Conservation (phyloP, 2,329 filamentous ascomycete species). For the Colletotrichum musicola region DNA sequence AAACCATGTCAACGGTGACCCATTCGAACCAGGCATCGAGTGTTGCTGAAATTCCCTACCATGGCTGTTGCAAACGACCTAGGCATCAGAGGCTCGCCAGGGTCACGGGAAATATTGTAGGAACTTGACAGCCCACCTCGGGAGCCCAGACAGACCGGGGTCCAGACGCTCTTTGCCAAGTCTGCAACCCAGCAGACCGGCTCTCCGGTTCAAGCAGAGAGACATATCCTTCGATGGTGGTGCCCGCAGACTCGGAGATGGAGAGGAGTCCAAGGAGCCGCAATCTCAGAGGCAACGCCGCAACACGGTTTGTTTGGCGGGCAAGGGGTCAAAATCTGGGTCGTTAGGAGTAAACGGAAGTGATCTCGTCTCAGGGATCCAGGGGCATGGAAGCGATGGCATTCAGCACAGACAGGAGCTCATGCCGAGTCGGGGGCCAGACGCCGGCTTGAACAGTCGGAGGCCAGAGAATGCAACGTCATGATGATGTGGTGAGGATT, state of each 20-base stretch:
- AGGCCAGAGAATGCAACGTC: conserved; percentile 1
- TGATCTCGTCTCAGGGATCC: neutral
- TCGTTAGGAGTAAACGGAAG: conserved; percentile 5
- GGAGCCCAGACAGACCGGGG: conserved; percentile 11
- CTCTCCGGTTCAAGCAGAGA: conserved; percentile 24
- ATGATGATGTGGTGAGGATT: conserved; percentile 5
- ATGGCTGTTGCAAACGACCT: neutral
- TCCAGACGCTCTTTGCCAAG: conserved; percentile 25
- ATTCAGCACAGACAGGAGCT: conserved; percentile 12
- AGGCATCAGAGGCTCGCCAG: neutral
- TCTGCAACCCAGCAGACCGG: conserved; percentile 32
- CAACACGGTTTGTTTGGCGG: conserved; percentile 1
- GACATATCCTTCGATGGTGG: neutral
- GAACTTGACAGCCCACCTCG: conserved; percentile 18
- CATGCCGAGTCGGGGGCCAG: conserved; percentile 11
- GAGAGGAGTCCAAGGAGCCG: conserved; percentile 9
- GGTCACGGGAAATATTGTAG: neutral
- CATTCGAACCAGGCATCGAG: neutral
- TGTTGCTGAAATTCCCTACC: conserved; percentile 10
- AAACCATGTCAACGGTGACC: neutral
- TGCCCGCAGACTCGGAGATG: conserved; percentile 11
- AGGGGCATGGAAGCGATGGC: neutral
- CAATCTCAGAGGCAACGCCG: conserved; percentile 9
- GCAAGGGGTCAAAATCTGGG: conserved; percentile 8
- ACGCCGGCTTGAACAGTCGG: neutral